Evolutionary conservation across 148 eudicot species (phyloP), one percentile per base, ranked within the genome.

Genomic region (Linanthus parryae): DNA sequence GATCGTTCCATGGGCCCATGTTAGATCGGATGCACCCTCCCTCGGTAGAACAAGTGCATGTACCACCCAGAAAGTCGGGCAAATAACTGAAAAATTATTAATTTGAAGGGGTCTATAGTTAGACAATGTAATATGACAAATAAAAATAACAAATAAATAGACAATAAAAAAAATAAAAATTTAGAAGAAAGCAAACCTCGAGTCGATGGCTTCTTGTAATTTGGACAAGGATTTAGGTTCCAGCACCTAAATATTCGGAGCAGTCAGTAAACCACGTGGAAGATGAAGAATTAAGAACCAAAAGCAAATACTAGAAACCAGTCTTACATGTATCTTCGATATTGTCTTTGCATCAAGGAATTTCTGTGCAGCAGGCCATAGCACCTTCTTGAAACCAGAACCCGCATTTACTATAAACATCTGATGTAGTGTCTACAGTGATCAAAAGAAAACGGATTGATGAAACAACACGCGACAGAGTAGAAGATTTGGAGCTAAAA

Each of bases 361-460:
- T 48, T 68, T 83, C 46, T 80, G 79, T 7, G 82, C 87, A 31
- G 84, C 84, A 51, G 86, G 84, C 95, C 95, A 87, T 31, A 87
- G 72, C 73, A 82, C 48, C 62, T 66, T 80, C 66, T 75, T 87
- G 48, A 87, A 87, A 38, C 73, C 87, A 47, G 74, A 43, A 37
- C 91, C 90, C 73, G 95, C 95, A 77, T 87, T 87, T 16, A 83
- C 87, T 58, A 87, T 67, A 63, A 64, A 80, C 95, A 87, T 80
- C 45, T 59, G 73, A 48, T 87, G 76, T 29, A 87, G 70, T 14
- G 95, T 87, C 95, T 87, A 73, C 19, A 40, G 10, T 31, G 51
- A 59, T 41, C 52, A 12, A 2, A 39, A 25, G 38, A 14, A 34
- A 22, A 17, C 4, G 18, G 26, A 21, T n/a, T n/a, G n/a, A n/a